phyloP scores from a whole-genome alignment of 2,329 filamentous ascomycete genomes.

The Exophiala xenobiotica region DNA sequence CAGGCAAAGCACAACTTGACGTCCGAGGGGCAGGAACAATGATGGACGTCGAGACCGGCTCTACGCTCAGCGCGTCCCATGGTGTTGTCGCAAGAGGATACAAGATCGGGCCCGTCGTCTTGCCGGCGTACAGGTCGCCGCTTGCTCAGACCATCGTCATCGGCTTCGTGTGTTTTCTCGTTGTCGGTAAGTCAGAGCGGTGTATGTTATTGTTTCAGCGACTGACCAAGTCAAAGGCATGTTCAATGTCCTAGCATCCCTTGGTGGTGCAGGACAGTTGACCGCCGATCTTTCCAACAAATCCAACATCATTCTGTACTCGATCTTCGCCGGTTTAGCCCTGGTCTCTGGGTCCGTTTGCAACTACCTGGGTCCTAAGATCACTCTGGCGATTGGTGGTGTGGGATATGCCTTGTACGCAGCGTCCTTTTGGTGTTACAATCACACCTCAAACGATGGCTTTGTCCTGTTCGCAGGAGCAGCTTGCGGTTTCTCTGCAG shows the following conservation, averaged over 20 bases:
- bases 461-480: constrained; percentile 65
- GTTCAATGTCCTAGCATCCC: constrained; percentile 66
- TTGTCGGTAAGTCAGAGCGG: constrained; percentile 1
- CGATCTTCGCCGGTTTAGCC: constrained; percentile 60
- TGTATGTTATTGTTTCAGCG: constrained; percentile 2
- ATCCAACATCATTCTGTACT: constrained; percentile 68
- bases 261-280: constrained; percentile 63
- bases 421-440: constrained; percentile 39
- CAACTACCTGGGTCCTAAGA: constrained; percentile 34
- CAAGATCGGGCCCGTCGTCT: constrained; percentile 1
- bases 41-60: constrained; percentile 1
- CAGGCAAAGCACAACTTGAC: neutral
- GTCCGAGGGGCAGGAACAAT: neutral
- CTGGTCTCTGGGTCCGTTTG: constrained; percentile 48
- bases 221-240: constrained; percentile 53
- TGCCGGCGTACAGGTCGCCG: constrained; percentile 2
- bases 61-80: neutral
- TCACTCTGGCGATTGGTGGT: constrained; percentile 33
- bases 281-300: constrained; percentile 60
- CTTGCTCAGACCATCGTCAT: constrained; percentile 8
- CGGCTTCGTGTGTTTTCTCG: constrained; percentile 6
- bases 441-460: constrained; percentile 37
- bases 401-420: constrained; percentile 38
- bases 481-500: constrained; percentile 74
- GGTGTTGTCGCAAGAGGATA: neutral